Conservation (phyloP, 2,329 filamentous ascomycete genomes). For the Alternaria longipes region DNA sequence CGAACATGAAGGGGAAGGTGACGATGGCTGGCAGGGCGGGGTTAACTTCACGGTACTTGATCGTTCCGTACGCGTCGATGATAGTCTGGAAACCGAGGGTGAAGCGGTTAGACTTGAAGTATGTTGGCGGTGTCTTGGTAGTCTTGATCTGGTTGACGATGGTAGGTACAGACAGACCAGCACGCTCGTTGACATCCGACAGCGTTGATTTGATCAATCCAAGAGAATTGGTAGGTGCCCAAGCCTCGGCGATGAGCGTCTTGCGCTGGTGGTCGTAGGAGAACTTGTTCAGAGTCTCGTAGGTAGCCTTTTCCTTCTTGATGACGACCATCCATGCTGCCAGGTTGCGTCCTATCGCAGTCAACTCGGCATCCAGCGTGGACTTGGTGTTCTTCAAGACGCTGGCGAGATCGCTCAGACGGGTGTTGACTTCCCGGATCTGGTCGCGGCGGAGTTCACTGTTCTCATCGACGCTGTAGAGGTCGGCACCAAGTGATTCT, state of each 20-base stretch:
- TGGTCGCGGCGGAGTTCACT: conserved; percentile 94
- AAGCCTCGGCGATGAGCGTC: conserved; percentile 96
- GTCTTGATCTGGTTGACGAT: conserved; percentile 98
- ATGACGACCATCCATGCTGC: conserved; percentile 98
- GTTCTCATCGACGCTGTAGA: conserved; percentile 98
- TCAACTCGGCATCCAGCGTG: conserved; percentile 90
- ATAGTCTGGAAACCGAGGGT: conserved; percentile 99
- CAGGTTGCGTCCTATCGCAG: conserved; percentile 89
- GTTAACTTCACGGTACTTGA: conserved; percentile 97
- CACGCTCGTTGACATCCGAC: conserved; percentile 95
- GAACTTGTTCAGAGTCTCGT: conserved; percentile 93
- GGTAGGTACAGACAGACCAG: conserved; percentile 94
- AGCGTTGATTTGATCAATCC: conserved; percentile 90
- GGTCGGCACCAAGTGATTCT: conserved; percentile 92
- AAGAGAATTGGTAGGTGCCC: conserved; percentile 93
- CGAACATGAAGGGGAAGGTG: conserved; percentile 99
- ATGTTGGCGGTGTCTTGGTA: conserved; percentile 96
- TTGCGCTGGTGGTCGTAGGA: conserved; percentile 96
- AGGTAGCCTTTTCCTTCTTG: conserved; percentile 98
- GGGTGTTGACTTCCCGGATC: conserved; percentile 95
- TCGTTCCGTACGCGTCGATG: conserved; percentile 96
- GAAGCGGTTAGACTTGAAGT: conserved; percentile 98
- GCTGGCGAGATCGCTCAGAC: conserved; percentile 88
- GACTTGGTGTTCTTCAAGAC: conserved; percentile 95
- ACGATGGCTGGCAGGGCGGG: conserved; percentile 94